Base-by-base conservation (phyloP, 2,329 filamentous ascomycete species). In the Tolypocladium guangdongense region DNA sequence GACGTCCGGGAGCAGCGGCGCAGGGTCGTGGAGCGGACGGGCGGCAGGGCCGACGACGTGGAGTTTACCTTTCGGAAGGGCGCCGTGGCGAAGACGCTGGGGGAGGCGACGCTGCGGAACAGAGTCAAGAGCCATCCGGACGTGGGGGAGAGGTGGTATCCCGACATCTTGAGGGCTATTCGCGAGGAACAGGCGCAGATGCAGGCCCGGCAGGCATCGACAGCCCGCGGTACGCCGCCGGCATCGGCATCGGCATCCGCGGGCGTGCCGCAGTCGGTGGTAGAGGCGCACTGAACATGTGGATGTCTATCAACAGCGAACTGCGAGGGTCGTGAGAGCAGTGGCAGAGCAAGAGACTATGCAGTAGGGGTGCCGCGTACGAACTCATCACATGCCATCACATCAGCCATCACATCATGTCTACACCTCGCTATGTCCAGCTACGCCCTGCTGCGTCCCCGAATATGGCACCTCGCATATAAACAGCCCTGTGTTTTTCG, bases 81-180 rank as follows among this genome's bases (percentile, higher is more conserved):
- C 18, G 76, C 81, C 53, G 80, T 76, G 64, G 80, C 82, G 18
- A 82, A 79, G 65, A 84, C 80, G 59, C 71, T 95, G 10, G 89
- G 90, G 5, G 88, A 95, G 74, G 90, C 89, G 12, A 95, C 88
- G 55, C 71, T 95, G 65, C 79, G 88, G 71, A 95, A 95, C 69
- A 74, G 90, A 16, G 78, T 95, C 60, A 93, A 91, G 77, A 90
- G 86, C 59, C 90, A 95, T 71, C 87, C 86, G 4, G 90, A 95
- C 67, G 90, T 95, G 1, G 88, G 87, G 2, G 87, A 91, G 74
- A 75, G 83, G 61, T 95, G 88, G 82, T 88, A 87, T 64, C 84
- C 84, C 3, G 81, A 86, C 45, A 78, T 84, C 22, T 63, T 83
- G 58, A 69, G 68, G 55, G 74, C 75, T 55, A 80, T 86, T 51